Evolutionary conservation across 1,284 basidiomycete genomes (phyloP), one percentile per base, ranked within the genome.

Genomic region (Leccinum subfulvum): DNA sequence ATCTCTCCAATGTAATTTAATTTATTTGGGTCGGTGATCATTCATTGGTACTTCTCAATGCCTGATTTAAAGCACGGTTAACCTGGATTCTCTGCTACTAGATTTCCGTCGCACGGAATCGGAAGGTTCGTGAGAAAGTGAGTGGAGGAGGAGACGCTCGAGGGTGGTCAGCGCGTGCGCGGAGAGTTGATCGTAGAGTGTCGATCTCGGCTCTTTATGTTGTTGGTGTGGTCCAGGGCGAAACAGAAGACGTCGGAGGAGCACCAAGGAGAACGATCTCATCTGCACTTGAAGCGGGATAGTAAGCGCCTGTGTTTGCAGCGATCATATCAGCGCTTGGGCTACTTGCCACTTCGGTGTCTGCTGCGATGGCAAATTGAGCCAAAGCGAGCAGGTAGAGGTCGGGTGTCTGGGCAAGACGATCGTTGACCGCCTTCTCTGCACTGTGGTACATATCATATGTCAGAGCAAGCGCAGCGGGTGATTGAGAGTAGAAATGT

Each of bases 221-320:
- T 71, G 76, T 60, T 67, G 73, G 60, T 65, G 76, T 47, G 78
- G 78, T 6, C 77, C 66, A 1, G 80, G 67, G 26, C 90, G 84
- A 73, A 92, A 92, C 56, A 92, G 83, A 4, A 92, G 81, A 8
- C 90, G 84, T 8, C 90, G 83, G 35, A 92, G 83, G 26, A 92
- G 83, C 13, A 92, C 89, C 37, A 92, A 80, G 2, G 90, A 90
- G 73, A 92, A 92, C 0, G 90, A 89, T 44, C 90, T 85, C 90
- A 92, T 92, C 88, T 90, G 66, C 47, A 47, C 61, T 63, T 55
- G 60, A 60, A 61, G 54, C 53, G 21, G n/a, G 55, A 56, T 3
- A 28, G 62, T 73, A 62, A 73, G 70, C 37, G 33, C 6, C 23
- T 21, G n/a, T 7, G 28, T 35, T 21, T 37, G 28, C 6, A 51